These are phyloP conservation scores for Penicillium sp. DNA, from an alignment of 2,329 filamentous ascomycete genomes.

Conservation along the genomic window DNA sequence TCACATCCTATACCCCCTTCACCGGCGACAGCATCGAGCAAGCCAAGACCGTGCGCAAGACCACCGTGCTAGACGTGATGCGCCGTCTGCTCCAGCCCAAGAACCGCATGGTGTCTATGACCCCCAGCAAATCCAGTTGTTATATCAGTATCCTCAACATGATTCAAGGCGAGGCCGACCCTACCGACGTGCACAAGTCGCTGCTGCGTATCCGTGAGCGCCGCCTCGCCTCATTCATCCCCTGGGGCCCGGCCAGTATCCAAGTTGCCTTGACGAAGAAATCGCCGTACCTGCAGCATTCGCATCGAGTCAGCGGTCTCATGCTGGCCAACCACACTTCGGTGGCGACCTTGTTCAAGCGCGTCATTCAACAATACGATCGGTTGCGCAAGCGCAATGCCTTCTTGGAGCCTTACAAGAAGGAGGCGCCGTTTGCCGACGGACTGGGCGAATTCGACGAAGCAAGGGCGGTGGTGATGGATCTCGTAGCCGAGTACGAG, in stretches of 20 bases:
- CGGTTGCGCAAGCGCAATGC: slow-evolving; percentile 94
- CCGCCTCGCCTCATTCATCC: slow-evolving; percentile 92
- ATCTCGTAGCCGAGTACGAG: slow-evolving; percentile 93
- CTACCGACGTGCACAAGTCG: slow-evolving; percentile 97
- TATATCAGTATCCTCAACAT: slow-evolving; percentile 99
- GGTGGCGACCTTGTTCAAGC: slow-evolving; percentile 94
- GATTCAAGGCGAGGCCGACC: slow-evolving; percentile 97
- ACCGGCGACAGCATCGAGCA: slow-evolving; percentile 95
- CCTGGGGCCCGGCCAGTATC: slow-evolving; percentile 97
- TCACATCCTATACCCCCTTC: slow-evolving; percentile 98
- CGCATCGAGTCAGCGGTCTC: slow-evolving; percentile 90
- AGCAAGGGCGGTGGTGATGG: slow-evolving; percentile 86
- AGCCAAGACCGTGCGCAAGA: slow-evolving; percentile 97
- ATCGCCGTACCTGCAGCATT: slow-evolving; percentile 93
- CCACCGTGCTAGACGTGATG: slow-evolving; percentile 98
- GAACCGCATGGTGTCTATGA: slow-evolving; percentile 98
- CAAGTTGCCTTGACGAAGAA: slow-evolving; percentile 97
- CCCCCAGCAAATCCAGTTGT: slow-evolving; percentile 94
- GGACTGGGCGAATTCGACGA: slow-evolving; percentile 95
- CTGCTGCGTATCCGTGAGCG: slow-evolving; percentile 93
- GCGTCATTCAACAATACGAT: slow-evolving; percentile 91
- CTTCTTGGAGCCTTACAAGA: slow-evolving; percentile 95
- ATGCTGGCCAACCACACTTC: slow-evolving; percentile 99
- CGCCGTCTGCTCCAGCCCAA: slow-evolving; percentile 92
- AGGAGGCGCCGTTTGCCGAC: slow-evolving; percentile 90